These are phyloP conservation scores for Pisolithus thermaeus DNA, from an alignment of 1,284 basidiomycete genomes.

Conservation along the genomic window DNA sequence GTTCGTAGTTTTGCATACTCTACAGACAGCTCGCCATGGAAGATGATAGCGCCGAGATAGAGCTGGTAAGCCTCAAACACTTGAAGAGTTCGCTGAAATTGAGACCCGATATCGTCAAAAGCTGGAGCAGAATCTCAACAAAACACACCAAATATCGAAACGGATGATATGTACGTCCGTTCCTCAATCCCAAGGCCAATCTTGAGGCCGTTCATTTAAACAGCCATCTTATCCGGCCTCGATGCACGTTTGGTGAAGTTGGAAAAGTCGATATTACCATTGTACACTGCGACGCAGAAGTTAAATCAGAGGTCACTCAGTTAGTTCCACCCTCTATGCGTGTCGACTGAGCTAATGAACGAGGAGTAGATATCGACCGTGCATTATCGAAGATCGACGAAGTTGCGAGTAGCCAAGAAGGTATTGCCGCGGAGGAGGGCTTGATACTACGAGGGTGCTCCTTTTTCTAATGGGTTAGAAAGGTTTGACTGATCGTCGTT, in stretches of 20 bases:
- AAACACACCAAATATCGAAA: constrained; percentile 75
- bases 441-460: constrained; percentile 68
- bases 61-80: constrained; percentile 44
- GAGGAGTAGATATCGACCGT: constrained; percentile 63
- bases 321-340: constrained; percentile 29
- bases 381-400: constrained; percentile 73
- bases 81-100: neutral
- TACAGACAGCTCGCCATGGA: constrained; percentile 42
- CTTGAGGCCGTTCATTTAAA: constrained; percentile 17
- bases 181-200: neutral
- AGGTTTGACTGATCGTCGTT: neutral
- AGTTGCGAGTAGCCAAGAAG: constrained; percentile 67
- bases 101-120: constrained; percentile 21
- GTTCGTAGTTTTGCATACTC: neutral
- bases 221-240: constrained; percentile 74
- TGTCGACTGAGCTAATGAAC: constrained; percentile 5
- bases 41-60: constrained; percentile 72
- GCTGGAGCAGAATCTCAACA: constrained; percentile 82
- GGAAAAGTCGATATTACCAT: constrained; percentile 73
- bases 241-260: constrained; percentile 71
- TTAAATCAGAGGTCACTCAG: constrained; percentile 65
- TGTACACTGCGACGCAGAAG: constrained; percentile 71
- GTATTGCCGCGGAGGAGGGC: constrained; percentile 71
- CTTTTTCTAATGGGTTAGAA: constrained; percentile 1
- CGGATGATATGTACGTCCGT: constrained; percentile 69